A percentile compares a stretch with the other conserved stretches of the same genome.
Evolutionary conservation across 2,329 filamentous ascomycete species (phyloP).

Genomic region (Phialophora verrucosa): DNA sequence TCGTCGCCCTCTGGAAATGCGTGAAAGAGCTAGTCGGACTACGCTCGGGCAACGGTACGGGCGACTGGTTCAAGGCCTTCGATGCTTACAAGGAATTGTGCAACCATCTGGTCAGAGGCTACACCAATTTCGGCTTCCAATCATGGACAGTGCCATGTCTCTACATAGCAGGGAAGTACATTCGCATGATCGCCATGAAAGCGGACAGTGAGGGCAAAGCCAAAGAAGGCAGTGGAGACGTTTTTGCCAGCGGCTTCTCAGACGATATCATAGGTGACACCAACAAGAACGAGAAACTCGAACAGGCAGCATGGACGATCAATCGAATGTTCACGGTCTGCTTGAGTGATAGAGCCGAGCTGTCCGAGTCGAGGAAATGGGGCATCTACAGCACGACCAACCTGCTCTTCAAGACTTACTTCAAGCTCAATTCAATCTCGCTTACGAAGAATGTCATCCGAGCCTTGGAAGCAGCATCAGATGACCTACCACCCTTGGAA

Average conservation of each 20-base stretch:
- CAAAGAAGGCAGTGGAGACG: constrained; percentile 51
- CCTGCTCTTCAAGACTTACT: constrained; percentile 97
- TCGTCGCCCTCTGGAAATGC: constrained; percentile 82
- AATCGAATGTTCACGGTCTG: constrained; percentile 93
- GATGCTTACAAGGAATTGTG: constrained; percentile 86
- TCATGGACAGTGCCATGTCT: constrained; percentile 93
- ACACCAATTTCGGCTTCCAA: constrained; percentile 75
- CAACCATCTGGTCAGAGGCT: constrained; percentile 77
- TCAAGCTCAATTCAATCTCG: constrained; percentile 87
- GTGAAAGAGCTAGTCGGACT: constrained; percentile 73
- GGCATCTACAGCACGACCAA: constrained; percentile 95
- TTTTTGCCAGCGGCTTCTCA: constrained; percentile 63
- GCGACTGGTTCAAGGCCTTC: constrained; percentile 83
- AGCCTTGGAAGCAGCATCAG: constrained; percentile 75
- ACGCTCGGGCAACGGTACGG: constrained; percentile 58
- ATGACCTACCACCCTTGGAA: constrained; percentile 80
- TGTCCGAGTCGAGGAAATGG: constrained; percentile 95
- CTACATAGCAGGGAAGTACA: constrained; percentile 83
- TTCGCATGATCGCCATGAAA: constrained; percentile 86
- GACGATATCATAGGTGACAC: constrained; percentile 81
- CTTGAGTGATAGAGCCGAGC: constrained; percentile 67
- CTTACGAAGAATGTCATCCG: constrained; percentile 88
- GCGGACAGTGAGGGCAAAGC: constrained; percentile 74
- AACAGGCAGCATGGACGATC: constrained; percentile 87
- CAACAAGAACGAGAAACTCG: constrained; percentile 81